These are phyloP conservation scores for Aspergillus leporis DNA, from an alignment of 495 filamentous ascomycete genomes.

Conservation along the genomic window DNA sequence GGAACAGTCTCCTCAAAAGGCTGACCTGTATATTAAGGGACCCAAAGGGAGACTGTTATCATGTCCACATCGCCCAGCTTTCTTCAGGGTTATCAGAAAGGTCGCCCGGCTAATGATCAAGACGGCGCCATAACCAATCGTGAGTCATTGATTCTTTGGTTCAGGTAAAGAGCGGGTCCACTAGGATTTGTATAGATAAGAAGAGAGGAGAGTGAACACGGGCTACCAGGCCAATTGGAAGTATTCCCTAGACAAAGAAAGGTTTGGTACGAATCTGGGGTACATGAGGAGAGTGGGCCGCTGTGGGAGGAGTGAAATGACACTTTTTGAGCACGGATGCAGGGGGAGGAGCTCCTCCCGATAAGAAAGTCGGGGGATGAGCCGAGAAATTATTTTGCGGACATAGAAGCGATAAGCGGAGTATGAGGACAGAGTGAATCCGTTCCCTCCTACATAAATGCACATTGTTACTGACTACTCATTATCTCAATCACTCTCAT, in stretches of 20 bases:
- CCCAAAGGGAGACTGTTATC: neutral
- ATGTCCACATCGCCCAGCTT: neutral
- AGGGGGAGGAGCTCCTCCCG: conserved; percentile 27
- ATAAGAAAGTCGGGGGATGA: neutral
- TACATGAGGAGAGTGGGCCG: neutral
- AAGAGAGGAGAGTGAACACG: neutral
- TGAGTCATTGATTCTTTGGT: neutral
- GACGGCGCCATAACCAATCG: neutral
- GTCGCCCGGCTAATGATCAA: neutral
- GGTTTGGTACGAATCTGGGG: neutral
- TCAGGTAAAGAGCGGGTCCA: neutral
- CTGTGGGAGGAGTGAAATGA: conserved; percentile 18
- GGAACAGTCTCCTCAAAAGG: neutral
- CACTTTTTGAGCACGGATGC: neutral
- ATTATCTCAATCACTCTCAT: neutral
- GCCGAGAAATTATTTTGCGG: neutral
- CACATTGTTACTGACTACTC: neutral
- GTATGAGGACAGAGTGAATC: too few species aligned
- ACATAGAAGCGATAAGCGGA: conserved; percentile 10
- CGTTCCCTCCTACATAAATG: neutral
- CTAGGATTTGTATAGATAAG: neutral
- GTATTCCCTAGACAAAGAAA: neutral
- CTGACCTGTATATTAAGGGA: neutral
- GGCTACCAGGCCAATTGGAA: neutral
- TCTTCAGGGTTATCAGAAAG: neutral